Evolutionary conservation across 805 yeast genomes (phyloP).

Genomic region (Wickerhamiella alocasiicola): DNA sequence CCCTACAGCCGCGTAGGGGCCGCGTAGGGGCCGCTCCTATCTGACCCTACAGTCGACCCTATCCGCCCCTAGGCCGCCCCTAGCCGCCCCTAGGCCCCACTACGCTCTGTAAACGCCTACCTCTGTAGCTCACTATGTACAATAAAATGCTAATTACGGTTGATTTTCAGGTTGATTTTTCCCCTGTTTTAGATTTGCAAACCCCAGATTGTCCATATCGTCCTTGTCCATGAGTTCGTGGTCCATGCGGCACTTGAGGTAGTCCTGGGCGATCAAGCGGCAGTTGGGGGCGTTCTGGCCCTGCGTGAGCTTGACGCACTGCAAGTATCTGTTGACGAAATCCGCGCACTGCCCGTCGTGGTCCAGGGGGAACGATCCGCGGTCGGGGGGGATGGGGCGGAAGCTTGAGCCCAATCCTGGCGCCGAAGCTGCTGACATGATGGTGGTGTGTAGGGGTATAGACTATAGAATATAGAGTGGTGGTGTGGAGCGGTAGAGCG

Average conservation of each 20-base stretch:
- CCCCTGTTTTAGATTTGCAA: slow-evolving; percentile 11
- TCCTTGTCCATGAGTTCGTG: slow-evolving; percentile 49
- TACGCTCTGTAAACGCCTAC: too few species aligned
- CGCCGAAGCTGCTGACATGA: slow-evolving; percentile 26
- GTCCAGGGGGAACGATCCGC: slow-evolving; percentile 93
- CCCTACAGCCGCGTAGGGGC: too few species aligned
- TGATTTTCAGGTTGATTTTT: too few species aligned
- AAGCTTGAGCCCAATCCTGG: slow-evolving; percentile 23
- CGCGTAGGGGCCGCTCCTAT: too few species aligned
- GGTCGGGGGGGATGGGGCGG: slow-evolving; percentile 81
- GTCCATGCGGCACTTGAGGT: slow-evolving; percentile 82
- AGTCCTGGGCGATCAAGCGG: slow-evolving; percentile 66
- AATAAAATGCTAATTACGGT: too few species aligned
- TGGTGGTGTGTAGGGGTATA: too few species aligned
- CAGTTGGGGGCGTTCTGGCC: slow-evolving; percentile 90
- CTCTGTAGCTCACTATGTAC: too few species aligned
- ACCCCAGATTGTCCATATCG: slow-evolving; percentile 48
- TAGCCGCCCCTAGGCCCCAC: too few species aligned
- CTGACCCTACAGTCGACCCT: too few species aligned
- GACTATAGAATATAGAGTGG: too few species aligned
- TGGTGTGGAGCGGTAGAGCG: too few species aligned
- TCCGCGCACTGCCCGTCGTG: slow-evolving; percentile 73
- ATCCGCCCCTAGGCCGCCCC: too few species aligned
- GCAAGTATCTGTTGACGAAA: slow-evolving; percentile 61
- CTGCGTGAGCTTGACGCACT: slow-evolving; percentile 63